Evolutionary conservation across 768 basidiomycete genomes (phyloP).

Genomic region (Trametes meyenii): DNA sequence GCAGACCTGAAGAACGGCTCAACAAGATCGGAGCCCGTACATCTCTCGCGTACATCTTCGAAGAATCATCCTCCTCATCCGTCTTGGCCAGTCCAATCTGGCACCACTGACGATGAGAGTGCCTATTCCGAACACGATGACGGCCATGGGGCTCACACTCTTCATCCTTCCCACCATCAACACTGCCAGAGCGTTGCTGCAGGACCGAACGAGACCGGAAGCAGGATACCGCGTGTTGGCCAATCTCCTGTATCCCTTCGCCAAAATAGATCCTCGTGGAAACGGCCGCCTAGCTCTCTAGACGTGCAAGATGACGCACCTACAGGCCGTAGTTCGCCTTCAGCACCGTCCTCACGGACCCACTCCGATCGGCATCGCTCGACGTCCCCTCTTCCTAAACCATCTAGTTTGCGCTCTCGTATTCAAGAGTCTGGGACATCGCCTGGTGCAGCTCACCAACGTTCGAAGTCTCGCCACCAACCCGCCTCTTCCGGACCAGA

Average conservation of each 20-base stretch:
- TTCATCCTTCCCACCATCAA: background rate
- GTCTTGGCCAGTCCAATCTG: background rate
- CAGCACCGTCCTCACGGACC: background rate
- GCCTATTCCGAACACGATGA: conserved; percentile 19
- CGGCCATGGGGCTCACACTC: background rate
- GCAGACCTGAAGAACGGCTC: conserved; percentile 21
- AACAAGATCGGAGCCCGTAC: background rate
- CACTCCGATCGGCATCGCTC: background rate
- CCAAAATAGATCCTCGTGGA: conserved; percentile 8
- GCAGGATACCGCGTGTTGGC: background rate
- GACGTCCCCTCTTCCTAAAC: background rate
- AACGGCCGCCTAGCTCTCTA: background rate
- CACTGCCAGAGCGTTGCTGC: too few relatives aligned
- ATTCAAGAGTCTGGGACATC: too few relatives aligned
- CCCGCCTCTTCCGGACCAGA: background rate
- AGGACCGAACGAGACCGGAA: too few relatives aligned
- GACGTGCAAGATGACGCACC: background rate
- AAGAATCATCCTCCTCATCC: background rate
- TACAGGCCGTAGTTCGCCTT: background rate
- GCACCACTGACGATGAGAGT: conserved; percentile 15
- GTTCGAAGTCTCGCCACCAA: conserved; percentile 4
- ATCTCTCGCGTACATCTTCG: background rate
- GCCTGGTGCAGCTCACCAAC: background rate
- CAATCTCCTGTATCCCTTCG: conserved; percentile 6
- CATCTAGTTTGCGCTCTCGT: background rate